Conservation (phyloP, 1,284 basidiomycete genomes). For the Phellopilus nigrolimitatus region DNA sequence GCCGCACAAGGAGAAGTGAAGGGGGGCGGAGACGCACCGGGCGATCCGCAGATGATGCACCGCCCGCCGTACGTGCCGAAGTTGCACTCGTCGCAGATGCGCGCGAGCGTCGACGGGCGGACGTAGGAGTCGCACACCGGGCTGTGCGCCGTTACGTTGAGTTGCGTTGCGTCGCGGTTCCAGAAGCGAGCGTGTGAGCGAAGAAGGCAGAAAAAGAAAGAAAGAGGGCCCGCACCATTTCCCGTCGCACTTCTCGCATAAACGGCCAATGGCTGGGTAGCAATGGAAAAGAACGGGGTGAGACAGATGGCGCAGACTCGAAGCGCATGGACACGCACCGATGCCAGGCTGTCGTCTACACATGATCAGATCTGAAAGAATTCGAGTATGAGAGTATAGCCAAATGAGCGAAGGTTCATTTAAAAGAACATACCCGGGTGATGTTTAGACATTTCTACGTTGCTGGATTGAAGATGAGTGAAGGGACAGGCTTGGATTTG, state of each 20-base stretch:
- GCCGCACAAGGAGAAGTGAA: neutral
- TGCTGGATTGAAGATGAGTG: too few relatives aligned
- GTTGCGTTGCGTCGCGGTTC: too few relatives aligned
- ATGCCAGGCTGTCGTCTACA: constrained; percentile 96
- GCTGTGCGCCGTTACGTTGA: constrained; percentile 49
- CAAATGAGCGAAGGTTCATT: neutral
- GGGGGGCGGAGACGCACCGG: constrained; percentile 51
- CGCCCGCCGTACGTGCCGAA: constrained; percentile 96
- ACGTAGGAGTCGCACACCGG: constrained; percentile 99
- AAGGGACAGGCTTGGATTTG: too few relatives aligned
- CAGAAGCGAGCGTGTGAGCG: too few relatives aligned
- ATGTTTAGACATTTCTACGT: constrained; percentile 83
- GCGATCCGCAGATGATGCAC: constrained; percentile 95
- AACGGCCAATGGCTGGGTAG: constrained; percentile 80
- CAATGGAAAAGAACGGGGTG: neutral
- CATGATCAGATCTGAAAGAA: constrained; percentile 81
- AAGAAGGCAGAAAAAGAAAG: constrained; percentile 6
- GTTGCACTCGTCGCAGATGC: constrained; percentile 99
- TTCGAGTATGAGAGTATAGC: neutral
- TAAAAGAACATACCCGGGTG: constrained; percentile 72
- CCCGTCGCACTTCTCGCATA: constrained; percentile 99
- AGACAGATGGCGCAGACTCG: neutral
- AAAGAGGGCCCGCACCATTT: constrained; percentile 73
- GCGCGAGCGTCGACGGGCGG: constrained; percentile 93
- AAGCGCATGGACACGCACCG: constrained; percentile 46